Percentiles rank a stretch among this genome's conserved stretches.
Conservation (phyloP, 2,329 filamentous ascomycete genomes). For the Talaromyces sp. region DNA sequence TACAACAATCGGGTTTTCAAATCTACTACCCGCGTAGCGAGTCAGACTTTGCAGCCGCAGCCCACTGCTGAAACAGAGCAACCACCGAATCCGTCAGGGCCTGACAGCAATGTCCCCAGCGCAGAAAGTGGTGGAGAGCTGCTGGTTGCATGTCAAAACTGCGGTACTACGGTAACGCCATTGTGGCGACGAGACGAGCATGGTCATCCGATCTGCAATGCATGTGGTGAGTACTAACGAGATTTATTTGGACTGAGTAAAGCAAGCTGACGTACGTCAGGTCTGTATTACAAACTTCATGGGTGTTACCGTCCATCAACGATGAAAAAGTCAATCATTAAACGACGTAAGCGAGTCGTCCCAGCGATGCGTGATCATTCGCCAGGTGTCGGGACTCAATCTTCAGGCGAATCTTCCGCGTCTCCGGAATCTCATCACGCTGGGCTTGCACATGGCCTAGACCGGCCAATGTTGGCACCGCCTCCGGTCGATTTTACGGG, state of each 20-base stretch:
- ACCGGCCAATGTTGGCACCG: conserved; percentile 38
- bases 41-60: conserved; percentile 20
- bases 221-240: conserved; percentile 67
- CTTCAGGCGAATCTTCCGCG: conserved; percentile 39
- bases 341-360: conserved; percentile 89
- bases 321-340: conserved; percentile 99
- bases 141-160: conserved; percentile 93
- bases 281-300: conserved; percentile 93
- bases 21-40: conserved; percentile 53
- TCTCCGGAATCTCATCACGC: conserved; percentile 39
- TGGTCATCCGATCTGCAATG: conserved; percentile 97
- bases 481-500: conserved; percentile 49
- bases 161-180: conserved; percentile 91
- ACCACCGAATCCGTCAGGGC: background rate
- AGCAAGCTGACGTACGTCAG: conserved; percentile 42
- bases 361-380: conserved; percentile 59
- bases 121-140: conserved; percentile 40
- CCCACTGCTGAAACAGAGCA: background rate
- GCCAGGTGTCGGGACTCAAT: conserved; percentile 35
- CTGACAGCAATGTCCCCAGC: conserved; percentile 16
- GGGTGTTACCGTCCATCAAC: conserved; percentile 86
- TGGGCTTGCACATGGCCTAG: conserved; percentile 30
- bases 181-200: conserved; percentile 91
- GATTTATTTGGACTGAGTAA: background rate
- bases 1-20: conserved; percentile 97